A percentile compares a stretch with the other conserved stretches of the same genome.
phyloP scores from a whole-genome alignment of 208 protist genomes.

The Angomonas deanei region DNA sequence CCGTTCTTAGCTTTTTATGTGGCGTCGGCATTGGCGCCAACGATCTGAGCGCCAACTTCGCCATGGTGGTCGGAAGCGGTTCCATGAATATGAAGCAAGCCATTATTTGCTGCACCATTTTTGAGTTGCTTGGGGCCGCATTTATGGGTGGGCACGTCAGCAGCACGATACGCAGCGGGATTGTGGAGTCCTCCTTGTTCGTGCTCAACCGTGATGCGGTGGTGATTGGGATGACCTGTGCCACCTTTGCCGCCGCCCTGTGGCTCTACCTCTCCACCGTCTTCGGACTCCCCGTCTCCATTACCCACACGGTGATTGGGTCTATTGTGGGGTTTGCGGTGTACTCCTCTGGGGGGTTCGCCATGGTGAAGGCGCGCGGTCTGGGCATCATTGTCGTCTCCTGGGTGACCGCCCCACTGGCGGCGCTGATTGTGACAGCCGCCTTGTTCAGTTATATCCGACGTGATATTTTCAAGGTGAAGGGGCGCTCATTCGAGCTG shows the following conservation, averaged over 20 bases:
- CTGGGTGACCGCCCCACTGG: conserved; percentile 68
- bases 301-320: conserved; percentile 80
- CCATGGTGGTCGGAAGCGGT: conserved; percentile 81
- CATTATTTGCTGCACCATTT: conserved; percentile 77
- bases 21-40: conserved; percentile 81
- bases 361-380: conserved; percentile 40
- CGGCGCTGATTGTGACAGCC: conserved; percentile 48
- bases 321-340: conserved; percentile 73
- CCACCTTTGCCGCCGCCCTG: conserved; percentile 52
- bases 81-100: conserved; percentile 74
- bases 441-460: conserved; percentile 54
- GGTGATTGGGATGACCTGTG: conserved; percentile 73
- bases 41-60: conserved; percentile 82
- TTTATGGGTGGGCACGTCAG: conserved; percentile 83
- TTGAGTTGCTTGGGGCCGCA: conserved; percentile 73
- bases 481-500: conserved; percentile 49
- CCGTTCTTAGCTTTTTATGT: conserved; percentile 73
- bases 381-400: conserved; percentile 63
- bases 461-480: conserved; percentile 54
- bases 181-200: conserved; percentile 67
- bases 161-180: conserved; percentile 65
- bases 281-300: conserved; percentile 75
- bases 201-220: conserved; percentile 50
- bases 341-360: conserved; percentile 44
- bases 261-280: conserved; percentile 82